phyloP scores from a whole-genome alignment of 768 basidiomycete genomes.

The Psilocybe azurescens region DNA sequence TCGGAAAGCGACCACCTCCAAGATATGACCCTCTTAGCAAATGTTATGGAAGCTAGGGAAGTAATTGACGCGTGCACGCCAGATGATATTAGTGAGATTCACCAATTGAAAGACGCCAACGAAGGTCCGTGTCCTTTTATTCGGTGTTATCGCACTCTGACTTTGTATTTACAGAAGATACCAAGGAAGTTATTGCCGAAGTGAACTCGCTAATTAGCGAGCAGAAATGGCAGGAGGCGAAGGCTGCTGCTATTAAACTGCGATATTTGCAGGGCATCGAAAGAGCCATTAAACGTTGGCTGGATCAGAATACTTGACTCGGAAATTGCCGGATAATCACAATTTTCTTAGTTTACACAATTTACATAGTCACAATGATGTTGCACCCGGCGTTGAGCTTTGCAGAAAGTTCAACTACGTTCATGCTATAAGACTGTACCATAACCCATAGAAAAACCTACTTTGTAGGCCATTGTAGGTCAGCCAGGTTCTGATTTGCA shows the following conservation, averaged over 20 bases:
- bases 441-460: too few species aligned
- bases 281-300: constrained; percentile 50
- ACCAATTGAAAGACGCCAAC: constrained; percentile 57
- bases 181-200: constrained; percentile 46
- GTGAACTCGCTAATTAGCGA: constrained; percentile 55
- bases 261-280: constrained; percentile 74
- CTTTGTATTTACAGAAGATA: constrained; percentile 49
- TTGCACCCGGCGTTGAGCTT: constrained; percentile 14
- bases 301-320: constrained; percentile 31
- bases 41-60: constrained; percentile 83
- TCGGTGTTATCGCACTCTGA: constrained; percentile 4
- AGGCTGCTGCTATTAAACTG: constrained; percentile 66
- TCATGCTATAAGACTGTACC: too few species aligned
- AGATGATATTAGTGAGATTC: constrained; percentile 50
- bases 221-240: constrained; percentile 62
- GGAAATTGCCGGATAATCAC: constrained; percentile 24
- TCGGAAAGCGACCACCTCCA: constrained; percentile 75
- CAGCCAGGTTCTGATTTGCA: constrained; percentile 5
- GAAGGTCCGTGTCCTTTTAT: constrained; percentile 42
- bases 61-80: constrained; percentile 64
- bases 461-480: constrained; percentile 16
- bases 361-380: neutral
- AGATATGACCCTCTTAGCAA: constrained; percentile 71
- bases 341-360: constrained; percentile 5
- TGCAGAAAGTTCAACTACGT: neutral